These are phyloP conservation scores for Ambrosia hybrid DNA, from an alignment of 140 eudicot species.

Conservation along the genomic window DNA sequence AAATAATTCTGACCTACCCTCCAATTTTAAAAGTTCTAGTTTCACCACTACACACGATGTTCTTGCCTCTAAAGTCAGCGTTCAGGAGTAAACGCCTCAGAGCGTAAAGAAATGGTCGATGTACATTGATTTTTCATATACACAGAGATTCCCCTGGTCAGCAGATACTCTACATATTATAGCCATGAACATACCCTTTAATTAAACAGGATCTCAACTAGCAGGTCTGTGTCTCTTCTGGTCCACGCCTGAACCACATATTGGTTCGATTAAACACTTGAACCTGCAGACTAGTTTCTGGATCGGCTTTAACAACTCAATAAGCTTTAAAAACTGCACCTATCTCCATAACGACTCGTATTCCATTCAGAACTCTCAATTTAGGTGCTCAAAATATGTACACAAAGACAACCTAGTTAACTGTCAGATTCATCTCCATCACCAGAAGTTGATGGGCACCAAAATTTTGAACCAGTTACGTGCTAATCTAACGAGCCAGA, in stretches of 20 bases:
- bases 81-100: no score
- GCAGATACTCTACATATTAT: no score
- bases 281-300: no score
- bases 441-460: slow-evolving; percentile 43
- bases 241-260: background rate
- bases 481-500: slow-evolving; percentile 19
- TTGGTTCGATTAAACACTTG: no score
- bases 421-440: slow-evolving; percentile 39
- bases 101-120: no score
- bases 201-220: background rate
- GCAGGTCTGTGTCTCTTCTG: background rate
- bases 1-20: no score
- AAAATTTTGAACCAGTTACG: slow-evolving; percentile 51
- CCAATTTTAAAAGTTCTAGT: no score
- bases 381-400: slow-evolving; percentile 11
- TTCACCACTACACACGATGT: no score
- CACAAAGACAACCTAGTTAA: background rate
- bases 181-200: background rate
- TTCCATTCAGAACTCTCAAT: slow-evolving; percentile 1
- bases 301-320: no score
- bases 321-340: background rate
- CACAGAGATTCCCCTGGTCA: no score
- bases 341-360: background rate
- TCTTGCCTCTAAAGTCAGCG: no score
- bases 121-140: no score